Evolutionary conservation across 768 basidiomycete species (phyloP).

Genomic region (Amanita inopinata): DNA sequence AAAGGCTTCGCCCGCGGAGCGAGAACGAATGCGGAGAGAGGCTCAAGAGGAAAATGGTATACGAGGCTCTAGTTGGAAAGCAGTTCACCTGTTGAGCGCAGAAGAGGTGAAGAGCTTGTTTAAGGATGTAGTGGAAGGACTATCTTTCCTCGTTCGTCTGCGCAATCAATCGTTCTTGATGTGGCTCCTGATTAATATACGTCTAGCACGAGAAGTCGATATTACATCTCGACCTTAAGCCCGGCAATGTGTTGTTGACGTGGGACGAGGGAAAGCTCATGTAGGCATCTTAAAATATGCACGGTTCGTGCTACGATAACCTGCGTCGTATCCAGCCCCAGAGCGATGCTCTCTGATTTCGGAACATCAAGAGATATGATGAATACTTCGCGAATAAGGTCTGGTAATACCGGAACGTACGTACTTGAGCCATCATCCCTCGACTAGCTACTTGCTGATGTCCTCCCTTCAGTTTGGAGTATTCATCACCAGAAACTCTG

Average conservation of each 20-base stretch:
- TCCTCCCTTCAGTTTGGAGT: conserved; percentile 53
- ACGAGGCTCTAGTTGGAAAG: conserved; percentile 41
- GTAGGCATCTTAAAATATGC: conserved; percentile 28
- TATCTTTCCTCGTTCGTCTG: conserved; percentile 77
- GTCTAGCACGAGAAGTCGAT: conserved; percentile 73
- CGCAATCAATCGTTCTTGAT: conserved; percentile 2
- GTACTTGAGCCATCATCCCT: conserved; percentile 21
- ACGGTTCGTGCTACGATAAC: background rate
- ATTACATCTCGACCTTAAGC: conserved; percentile 88
- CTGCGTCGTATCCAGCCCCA: conserved; percentile 43
- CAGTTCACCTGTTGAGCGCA: conserved; percentile 77
- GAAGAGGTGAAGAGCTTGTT: conserved; percentile 80
- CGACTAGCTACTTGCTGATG: background rate
- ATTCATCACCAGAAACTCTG: conserved; percentile 82
- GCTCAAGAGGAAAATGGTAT: conserved; percentile 26
- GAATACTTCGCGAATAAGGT: conserved; percentile 52
- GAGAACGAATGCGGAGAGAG: conserved; percentile 47
- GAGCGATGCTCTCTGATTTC: conserved; percentile 93
- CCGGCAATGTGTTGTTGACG: conserved; percentile 86
- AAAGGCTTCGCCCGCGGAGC: conserved; percentile 52
- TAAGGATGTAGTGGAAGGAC: conserved; percentile 75
- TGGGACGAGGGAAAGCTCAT: conserved; percentile 83
- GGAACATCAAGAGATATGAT: conserved; percentile 92
- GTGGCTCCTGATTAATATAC: conserved; percentile 8
- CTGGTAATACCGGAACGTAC: conserved; percentile 93